Evolutionary conservation across 116 monocot species (phyloP).

Genomic region (Dioscorea cayenensis): DNA sequence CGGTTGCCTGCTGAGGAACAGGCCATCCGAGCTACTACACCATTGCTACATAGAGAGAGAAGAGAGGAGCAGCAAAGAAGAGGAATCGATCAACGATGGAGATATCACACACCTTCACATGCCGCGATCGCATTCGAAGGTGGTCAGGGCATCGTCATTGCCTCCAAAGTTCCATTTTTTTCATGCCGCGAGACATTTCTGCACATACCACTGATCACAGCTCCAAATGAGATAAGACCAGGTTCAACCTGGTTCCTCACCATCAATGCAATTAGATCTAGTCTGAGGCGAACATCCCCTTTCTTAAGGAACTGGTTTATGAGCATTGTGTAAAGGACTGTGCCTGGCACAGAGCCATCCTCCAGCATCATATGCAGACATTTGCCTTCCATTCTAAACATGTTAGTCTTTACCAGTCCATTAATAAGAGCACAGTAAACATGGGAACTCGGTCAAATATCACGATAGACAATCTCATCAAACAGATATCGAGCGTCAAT

Average conservation of each 20-base stretch:
- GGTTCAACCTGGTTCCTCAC: constrained; percentile 33
- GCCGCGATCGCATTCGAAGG: not conserved
- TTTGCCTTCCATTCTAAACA: constrained; percentile 20
- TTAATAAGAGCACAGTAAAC: constrained; percentile 38
- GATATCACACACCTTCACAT: too few species aligned
- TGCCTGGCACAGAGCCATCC: constrained; percentile 32
- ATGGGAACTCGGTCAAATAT: constrained; percentile 23
- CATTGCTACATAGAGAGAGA: too few species aligned
- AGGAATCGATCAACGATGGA: not conserved
- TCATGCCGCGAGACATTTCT: constrained; percentile 12
- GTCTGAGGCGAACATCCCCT: constrained; percentile 13
- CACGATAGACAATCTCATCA: constrained; percentile 24
- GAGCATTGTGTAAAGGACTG: constrained; percentile 33
- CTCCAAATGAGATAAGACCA: constrained; percentile 28
- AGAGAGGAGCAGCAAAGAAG: not conserved
- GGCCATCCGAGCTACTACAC: not conserved
- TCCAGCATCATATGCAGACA: constrained; percentile 33
- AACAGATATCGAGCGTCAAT: constrained; percentile 24
- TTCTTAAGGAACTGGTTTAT: too few species aligned
- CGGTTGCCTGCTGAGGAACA: not conserved
- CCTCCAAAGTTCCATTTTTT: constrained; percentile 5
- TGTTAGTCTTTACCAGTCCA: constrained; percentile 33
- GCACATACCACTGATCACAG: constrained; percentile 30
- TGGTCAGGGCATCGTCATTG: not conserved
- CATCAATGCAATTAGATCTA: constrained; percentile 32